Evolutionary conservation across 192 early-diverging fungal species (phyloP).

Genomic region (Umbelopsis isabellina): DNA sequence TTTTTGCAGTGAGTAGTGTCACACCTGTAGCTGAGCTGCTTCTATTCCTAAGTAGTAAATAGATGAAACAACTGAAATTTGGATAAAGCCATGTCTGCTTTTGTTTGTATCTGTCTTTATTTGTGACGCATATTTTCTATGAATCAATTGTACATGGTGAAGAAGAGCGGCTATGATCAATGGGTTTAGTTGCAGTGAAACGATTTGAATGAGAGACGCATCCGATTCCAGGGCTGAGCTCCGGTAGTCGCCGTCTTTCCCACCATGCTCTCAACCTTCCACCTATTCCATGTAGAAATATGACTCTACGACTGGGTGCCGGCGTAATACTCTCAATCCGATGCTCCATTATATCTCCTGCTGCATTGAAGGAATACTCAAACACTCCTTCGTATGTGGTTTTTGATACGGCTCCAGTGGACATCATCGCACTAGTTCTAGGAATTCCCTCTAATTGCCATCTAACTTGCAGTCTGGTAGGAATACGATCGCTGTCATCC

Average conservation of each 20-base stretch:
- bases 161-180: neutral
- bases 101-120: no score
- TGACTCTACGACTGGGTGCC: slow-evolving; percentile 47
- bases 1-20: no score
- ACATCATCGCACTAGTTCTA: slow-evolving; percentile 36
- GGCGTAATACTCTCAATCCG: slow-evolving; percentile 55
- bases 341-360: slow-evolving; percentile 50
- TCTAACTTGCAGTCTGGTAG: slow-evolving; percentile 46
- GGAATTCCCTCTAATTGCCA: slow-evolving; percentile 52
- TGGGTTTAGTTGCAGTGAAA: neutral
- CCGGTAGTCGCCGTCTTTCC: slow-evolving; percentile 11
- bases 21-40: no score
- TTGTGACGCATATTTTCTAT: neutral
- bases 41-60: no score
- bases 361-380: slow-evolving; percentile 47
- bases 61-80: neutral
- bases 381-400: slow-evolving; percentile 50
- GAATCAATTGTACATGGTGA: neutral
- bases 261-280: slow-evolving; percentile 29
- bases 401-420: slow-evolving; percentile 25
- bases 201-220: slow-evolving; percentile 8
- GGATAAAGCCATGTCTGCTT: no score
- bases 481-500: slow-evolving; percentile 18
- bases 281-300: slow-evolving; percentile 38
- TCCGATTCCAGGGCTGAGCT: slow-evolving; percentile 12